A percentile compares a stretch with the other conserved stretches of the same genome.
phyloP scores from a whole-genome alignment of 805 yeast genomes.

The Ogataea allantospora region DNA sequence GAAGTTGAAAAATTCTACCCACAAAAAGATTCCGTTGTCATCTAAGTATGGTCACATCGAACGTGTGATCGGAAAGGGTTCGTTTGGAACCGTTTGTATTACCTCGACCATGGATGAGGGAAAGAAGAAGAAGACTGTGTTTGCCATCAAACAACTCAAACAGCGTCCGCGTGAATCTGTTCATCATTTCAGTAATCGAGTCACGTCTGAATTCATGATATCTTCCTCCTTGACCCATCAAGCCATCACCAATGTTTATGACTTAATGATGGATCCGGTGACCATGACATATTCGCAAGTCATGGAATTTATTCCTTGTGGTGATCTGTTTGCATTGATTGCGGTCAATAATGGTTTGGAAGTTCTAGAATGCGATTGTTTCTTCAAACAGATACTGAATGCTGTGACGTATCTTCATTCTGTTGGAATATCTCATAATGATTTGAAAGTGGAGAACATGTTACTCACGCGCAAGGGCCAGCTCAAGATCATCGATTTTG shows the following conservation, averaged over 20 bases:
- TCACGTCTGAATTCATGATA: conserved; percentile 88
- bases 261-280: conserved; percentile 70
- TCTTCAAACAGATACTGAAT: conserved; percentile 78
- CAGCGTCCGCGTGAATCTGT: conserved; percentile 58
- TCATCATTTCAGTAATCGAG: conserved; percentile 61
- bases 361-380: conserved; percentile 78
- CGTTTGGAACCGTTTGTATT: conserved; percentile 47
- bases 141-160: conserved; percentile 77
- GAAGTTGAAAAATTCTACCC: conserved; percentile 23
- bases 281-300: conserved; percentile 78
- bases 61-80: conserved; percentile 49
- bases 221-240: conserved; percentile 72
- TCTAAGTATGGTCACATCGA: conserved; percentile 51
- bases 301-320: conserved; percentile 94
- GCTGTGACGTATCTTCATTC: conserved; percentile 85
- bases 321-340: conserved; percentile 67
- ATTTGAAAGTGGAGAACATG: conserved; percentile 85
- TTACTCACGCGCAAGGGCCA: conserved; percentile 65
- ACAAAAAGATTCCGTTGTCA: conserved; percentile 36
- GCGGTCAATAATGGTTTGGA: conserved; percentile 52
- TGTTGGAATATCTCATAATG: conserved; percentile 93
- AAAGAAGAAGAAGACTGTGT: conserved; percentile 43
- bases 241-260: conserved; percentile 76
- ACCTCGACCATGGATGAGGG: conserved; percentile 41
- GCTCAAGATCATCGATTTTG: conserved; percentile 79